Evolutionary conservation across 441 rosid species (phyloP), one percentile per base, ranked within the genome.

Genomic region (Iberis amara): DNA sequence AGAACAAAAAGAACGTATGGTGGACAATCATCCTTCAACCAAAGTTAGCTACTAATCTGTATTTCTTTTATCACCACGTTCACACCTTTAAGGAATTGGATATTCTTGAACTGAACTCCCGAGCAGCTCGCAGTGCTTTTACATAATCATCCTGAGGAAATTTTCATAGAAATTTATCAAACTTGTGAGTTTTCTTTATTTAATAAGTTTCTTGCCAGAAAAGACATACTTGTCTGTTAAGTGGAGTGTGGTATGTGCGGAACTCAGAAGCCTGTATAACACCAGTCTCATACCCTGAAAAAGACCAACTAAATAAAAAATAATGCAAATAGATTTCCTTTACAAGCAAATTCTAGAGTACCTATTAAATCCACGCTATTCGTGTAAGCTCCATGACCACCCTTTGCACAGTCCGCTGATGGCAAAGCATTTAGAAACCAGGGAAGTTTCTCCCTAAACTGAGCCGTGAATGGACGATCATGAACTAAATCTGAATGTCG

Each of bases 381-480:
- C 2, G 86, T 73, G 62, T 83, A 83, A 55, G 91, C 91, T 64
- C 91, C 91, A 67, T 77, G 91, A 38, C 91, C 91, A 66, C 87
- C 91, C 76, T 83, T 83, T 42, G 91, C 91, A 73, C 91, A 83
- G 66, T 83, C 91, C 64, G 91, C 85, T 4, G 90, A 83, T 5
- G 90, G 90, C 61, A 83, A 65, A 21, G 90, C 82, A 59, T 71
- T 64, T 26, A 83, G 78, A 65, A 80, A 83, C 90, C 90, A 83
- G 30, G 90, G 90, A 54, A 83, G 79, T 71, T 83, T 83, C 72
- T 80, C 82, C 59, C 61, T 75, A 43, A 83, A 80, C 61, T 83
- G 86, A 42, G 27, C 53, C 2, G 85, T 81, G 14, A 85, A 78
- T 47, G 83, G 87, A 7, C 87, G 83, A 46, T 68, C 76, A 24